Conservation (phyloP, 2,329 filamentous ascomycete genomes). For the Aureobasidium sp. region DNA sequence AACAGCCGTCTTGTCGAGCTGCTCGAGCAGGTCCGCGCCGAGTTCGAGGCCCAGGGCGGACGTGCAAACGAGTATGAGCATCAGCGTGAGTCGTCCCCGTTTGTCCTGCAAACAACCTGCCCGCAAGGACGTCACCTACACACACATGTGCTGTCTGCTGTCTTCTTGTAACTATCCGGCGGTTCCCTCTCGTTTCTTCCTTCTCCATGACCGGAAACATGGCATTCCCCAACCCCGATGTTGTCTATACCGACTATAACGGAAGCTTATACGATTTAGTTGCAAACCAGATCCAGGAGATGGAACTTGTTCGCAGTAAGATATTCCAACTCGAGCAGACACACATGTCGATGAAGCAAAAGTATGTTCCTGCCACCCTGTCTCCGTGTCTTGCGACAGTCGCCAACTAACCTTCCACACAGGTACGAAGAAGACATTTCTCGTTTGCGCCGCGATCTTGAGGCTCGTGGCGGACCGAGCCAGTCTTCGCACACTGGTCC, state of each 20-base stretch:
- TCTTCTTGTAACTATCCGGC: neutral
- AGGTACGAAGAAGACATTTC: conserved; percentile 93
- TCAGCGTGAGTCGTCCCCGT: conserved; percentile 61
- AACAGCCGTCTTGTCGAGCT: conserved; percentile 77
- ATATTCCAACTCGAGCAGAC: conserved; percentile 88
- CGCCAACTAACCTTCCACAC: conserved; percentile 15
- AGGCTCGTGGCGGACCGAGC: conserved; percentile 55
- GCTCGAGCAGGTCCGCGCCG: conserved; percentile 78
- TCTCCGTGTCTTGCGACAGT: neutral
- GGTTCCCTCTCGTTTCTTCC: neutral
- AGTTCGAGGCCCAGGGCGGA: conserved; percentile 71
- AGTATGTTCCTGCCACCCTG: conserved; percentile 51
- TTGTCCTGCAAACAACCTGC: neutral
- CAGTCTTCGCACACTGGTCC: conserved; percentile 65
- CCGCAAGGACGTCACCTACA: neutral
- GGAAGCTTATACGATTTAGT: conserved; percentile 46
- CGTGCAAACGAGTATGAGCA: conserved; percentile 83
- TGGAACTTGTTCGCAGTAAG: conserved; percentile 88
- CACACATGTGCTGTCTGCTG: neutral
- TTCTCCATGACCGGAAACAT: neutral
- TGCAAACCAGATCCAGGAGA: conserved; percentile 82
- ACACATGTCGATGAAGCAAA: conserved; percentile 80
- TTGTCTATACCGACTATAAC: conserved; percentile 8
- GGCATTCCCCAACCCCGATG: neutral
- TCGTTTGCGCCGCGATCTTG: conserved; percentile 80